A percentile compares a stretch with the other conserved stretches of the same genome.
phyloP scores from a whole-genome alignment of 331 rosid species.

The Malus hybrid region DNA sequence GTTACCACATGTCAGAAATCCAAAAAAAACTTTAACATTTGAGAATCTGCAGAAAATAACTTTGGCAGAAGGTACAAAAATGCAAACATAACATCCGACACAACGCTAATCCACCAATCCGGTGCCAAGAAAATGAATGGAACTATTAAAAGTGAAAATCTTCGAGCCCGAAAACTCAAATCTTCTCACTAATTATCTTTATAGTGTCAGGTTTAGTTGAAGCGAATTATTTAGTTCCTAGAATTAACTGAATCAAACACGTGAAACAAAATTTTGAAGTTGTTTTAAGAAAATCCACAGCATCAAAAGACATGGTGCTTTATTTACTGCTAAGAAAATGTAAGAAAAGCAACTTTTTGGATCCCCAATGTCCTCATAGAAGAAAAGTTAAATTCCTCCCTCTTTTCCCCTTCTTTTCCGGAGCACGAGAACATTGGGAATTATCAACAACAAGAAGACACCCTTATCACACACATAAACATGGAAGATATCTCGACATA shows the following conservation, averaged over 20 bases:
- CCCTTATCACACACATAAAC: neutral
- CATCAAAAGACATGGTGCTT: neutral
- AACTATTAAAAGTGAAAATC: neutral
- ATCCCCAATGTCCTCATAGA: neutral
- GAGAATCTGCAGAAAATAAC: neutral
- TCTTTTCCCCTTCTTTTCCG: neutral
- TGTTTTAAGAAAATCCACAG: neutral
- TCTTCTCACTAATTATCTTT: neutral
- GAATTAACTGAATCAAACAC: neutral
- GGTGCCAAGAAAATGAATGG: neutral
- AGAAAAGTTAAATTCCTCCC: neutral
- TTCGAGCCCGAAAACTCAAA: neutral
- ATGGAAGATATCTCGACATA: neutral
- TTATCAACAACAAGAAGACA: neutral
- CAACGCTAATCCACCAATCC: neutral
- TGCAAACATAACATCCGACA: neutral
- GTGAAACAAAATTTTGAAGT: neutral
- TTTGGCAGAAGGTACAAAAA: neutral
- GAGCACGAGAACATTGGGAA: neutral
- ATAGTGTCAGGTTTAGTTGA: neutral
- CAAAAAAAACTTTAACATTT: neutral
- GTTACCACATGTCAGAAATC: constrained; percentile 1
- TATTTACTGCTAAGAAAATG: neutral
- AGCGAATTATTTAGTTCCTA: neutral
- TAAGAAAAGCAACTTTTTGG: neutral